A percentile compares a stretch with the other conserved stretches of the same genome.
phyloP scores from a whole-genome alignment of 1,284 basidiomycete genomes.

The Austroboletus rostrupii region DNA sequence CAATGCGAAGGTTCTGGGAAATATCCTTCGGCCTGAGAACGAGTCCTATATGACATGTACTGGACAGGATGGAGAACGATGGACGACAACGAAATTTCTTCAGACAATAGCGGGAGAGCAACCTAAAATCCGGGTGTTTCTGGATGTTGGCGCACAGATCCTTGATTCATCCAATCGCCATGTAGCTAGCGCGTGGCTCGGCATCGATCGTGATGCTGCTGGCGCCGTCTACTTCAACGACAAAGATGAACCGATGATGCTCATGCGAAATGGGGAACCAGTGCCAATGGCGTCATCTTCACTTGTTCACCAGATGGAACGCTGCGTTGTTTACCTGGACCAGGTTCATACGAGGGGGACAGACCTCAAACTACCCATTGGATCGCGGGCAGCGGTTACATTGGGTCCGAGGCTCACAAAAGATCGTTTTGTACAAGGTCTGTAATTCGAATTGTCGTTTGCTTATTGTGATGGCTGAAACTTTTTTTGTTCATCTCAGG shows the following conservation, averaged over 20 bases:
- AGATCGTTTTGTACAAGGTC: neutral
- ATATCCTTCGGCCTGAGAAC: too few relatives aligned
- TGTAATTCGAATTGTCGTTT: neutral
- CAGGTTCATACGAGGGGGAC: neutral
- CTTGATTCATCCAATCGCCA: neutral
- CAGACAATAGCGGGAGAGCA: too few relatives aligned
- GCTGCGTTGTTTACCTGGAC: neutral
- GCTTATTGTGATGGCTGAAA: too few relatives aligned
- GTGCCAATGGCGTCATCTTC: neutral
- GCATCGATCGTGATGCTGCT: neutral
- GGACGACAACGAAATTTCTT: too few relatives aligned
- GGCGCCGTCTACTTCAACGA: too few relatives aligned
- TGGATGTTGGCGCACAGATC: neutral
- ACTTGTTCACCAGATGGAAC: neutral
- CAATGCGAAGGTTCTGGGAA: too few relatives aligned
- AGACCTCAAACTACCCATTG: neutral
- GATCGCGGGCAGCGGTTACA: neutral
- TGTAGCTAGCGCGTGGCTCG: neutral
- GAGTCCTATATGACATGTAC: too few relatives aligned
- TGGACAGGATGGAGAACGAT: too few relatives aligned
- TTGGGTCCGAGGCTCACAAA: neutral
- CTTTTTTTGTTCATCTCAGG: neutral
- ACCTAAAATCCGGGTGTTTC: too few relatives aligned
- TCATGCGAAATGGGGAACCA: neutral
- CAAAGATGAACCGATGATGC: too few relatives aligned